Base-by-base conservation (phyloP, 805 yeast species). In the Dipodascus geniculatus region DNA sequence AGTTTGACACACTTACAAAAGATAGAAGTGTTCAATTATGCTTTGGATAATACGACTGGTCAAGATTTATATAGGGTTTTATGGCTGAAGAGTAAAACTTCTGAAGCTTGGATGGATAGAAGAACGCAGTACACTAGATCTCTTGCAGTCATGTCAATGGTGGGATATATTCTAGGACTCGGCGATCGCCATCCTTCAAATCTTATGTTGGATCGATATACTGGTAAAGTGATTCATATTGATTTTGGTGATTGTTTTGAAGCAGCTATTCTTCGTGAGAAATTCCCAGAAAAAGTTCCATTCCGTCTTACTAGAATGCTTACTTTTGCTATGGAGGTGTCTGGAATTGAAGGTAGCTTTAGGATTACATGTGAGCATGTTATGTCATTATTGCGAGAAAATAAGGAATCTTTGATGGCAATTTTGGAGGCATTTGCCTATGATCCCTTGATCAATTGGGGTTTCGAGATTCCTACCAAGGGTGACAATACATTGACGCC, bases 221-320 rank as follows among this genome's bases (percentile, higher is more conserved):
- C 98, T 0, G 99, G 99, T 57, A 89, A 91, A 64, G 96, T 93
- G 51, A 79, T 93, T 42, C 99, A 93, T 66, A 91, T 93, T 69
- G 99, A 93, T 75, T 93, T 91, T 70, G 99, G 99, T 60, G 99
- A 93, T 67, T 93, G 99, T 77, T 93, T 93, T 64, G 99, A 93
- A 67, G 96, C 98, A 1, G 99, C 99, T 0, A 89, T 91, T 51
- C 71, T 93, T 56, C 80, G 99, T 60, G 99, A 95, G 61, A 93
- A 93, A 66, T 95, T 86, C 68, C 99, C 99, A 0, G 99, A 93
- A 64, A 91, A 90, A 67, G 99, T 93, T 22, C 99, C 99, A 4
- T 93, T 93, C 73, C 78, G 99, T 67, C 76, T 93, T 55, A 93
- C 99, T 0, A 76, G 99, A 68, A 93, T 93, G 99, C 75, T 95